Conservation (phyloP, 2,329 filamentous ascomycete genomes). For the Gremmenia infestans region DNA sequence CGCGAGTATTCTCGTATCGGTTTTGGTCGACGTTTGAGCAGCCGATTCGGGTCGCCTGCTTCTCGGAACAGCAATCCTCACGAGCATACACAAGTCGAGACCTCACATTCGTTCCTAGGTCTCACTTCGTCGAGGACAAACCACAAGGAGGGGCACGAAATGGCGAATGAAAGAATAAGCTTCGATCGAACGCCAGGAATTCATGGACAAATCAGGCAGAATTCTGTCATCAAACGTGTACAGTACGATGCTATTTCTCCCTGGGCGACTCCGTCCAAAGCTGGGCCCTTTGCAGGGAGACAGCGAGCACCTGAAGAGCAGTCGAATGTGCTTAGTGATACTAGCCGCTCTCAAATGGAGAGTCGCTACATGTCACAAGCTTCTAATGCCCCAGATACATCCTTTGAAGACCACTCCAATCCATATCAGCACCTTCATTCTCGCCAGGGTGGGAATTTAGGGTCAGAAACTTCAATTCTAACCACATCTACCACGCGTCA, state of each 20-base stretch:
- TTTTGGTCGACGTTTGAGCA: conserved; percentile 30
- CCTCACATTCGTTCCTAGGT: conserved; percentile 29
- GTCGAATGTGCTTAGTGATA: conserved; percentile 2
- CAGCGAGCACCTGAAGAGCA: not conserved
- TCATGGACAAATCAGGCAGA: conserved; percentile 8
- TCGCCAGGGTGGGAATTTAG: conserved; percentile 9
- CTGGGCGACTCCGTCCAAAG: conserved; percentile 2
- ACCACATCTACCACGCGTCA: conserved; percentile 35
- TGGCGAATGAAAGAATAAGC: conserved; percentile 3
- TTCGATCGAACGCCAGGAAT: conserved; percentile 12
- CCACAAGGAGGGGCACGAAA: conserved; percentile 25
- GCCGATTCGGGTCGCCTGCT: conserved; percentile 23
- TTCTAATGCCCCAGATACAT: conserved; percentile 1
- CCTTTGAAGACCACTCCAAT: not conserved
- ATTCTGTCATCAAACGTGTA: conserved; percentile 1
- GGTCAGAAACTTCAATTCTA: conserved; percentile 16
- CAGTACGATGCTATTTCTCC: conserved; percentile 13
- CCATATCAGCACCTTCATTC: conserved; percentile 4
- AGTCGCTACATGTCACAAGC: conserved; percentile 15
- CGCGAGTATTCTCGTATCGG: conserved; percentile 25
- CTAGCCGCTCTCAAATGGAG: conserved; percentile 12
- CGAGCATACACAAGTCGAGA: conserved; percentile 24
- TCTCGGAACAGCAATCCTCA: conserved; percentile 23
- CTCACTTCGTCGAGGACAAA: conserved; percentile 20
- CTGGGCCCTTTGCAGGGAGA: not conserved